These are phyloP conservation scores for Litchi chinensis DNA, from an alignment of 345 rosid species.

Conservation along the genomic window DNA sequence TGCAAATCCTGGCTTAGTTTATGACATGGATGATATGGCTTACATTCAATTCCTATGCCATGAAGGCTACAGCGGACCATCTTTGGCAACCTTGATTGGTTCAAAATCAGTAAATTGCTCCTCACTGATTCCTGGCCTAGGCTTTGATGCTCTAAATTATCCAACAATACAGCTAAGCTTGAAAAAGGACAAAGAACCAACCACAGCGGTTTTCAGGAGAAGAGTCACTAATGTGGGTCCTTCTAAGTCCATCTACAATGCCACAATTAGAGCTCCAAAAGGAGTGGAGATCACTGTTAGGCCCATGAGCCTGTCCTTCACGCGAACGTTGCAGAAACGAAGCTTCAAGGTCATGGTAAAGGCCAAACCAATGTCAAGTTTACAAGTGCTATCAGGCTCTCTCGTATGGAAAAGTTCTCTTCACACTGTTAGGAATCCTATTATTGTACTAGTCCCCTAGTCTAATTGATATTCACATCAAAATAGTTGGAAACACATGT, in stretches of 20 bases:
- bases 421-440: slow-evolving; percentile 70
- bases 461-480: not conserved
- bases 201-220: slow-evolving; percentile 52
- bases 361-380: slow-evolving; percentile 43
- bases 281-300: slow-evolving; percentile 63
- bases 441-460: slow-evolving; percentile 48
- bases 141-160: slow-evolving; percentile 80
- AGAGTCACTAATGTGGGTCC: slow-evolving; percentile 81
- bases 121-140: slow-evolving; percentile 62
- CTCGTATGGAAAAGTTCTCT: slow-evolving; percentile 67
- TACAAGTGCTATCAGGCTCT: slow-evolving; percentile 57
- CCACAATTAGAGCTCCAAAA: slow-evolving; percentile 53
- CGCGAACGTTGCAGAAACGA: slow-evolving; percentile 44
- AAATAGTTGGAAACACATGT: not conserved
- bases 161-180: slow-evolving; percentile 73
- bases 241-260: slow-evolving; percentile 53
- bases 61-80: slow-evolving; percentile 70
- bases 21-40: slow-evolving; percentile 68
- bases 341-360: slow-evolving; percentile 78
- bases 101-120: slow-evolving; percentile 65
- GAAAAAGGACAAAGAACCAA: slow-evolving; percentile 31
- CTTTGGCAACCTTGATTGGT: slow-evolving; percentile 53
- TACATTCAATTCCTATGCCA: slow-evolving; percentile 82
- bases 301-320: slow-evolving; percentile 60
- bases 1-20: slow-evolving; percentile 67